Evolutionary conservation across 345 rosid genomes (phyloP).

Genomic region (Microcos paniculata): DNA sequence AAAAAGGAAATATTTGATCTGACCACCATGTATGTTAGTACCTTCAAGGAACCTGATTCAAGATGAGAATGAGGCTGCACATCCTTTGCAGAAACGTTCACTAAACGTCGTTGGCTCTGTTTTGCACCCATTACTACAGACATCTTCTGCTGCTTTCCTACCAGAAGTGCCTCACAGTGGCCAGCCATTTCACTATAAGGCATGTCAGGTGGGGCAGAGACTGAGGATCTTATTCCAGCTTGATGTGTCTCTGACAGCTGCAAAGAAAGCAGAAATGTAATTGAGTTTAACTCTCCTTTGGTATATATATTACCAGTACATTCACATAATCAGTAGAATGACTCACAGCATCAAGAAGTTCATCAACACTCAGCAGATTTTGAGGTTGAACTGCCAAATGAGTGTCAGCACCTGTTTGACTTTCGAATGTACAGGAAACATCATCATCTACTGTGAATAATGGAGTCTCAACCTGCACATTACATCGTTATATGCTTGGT

Average conservation of each 20-base stretch:
- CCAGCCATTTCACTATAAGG: slow-evolving; percentile 71
- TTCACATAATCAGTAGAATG: background rate
- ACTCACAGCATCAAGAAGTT: slow-evolving; percentile 62
- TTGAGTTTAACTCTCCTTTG: background rate
- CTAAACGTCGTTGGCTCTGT: slow-evolving; percentile 33
- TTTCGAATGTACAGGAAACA: slow-evolving; percentile 33
- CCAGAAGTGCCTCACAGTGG: slow-evolving; percentile 65
- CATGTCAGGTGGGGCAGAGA: slow-evolving; percentile 52
- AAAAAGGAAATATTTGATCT: background rate
- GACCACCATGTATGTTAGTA: background rate
- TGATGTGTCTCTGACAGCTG: slow-evolving; percentile 64
- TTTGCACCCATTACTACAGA: slow-evolving; percentile 43
- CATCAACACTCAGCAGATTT: slow-evolving; percentile 53
- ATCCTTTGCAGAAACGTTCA: slow-evolving; percentile 22
- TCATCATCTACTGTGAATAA: slow-evolving; percentile 38
- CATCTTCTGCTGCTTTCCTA: slow-evolving; percentile 72
- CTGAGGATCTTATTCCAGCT: slow-evolving; percentile 51
- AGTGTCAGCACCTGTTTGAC: slow-evolving; percentile 33
- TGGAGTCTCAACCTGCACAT: slow-evolving; percentile 43
- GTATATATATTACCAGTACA: background rate
- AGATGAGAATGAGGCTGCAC: slow-evolving; percentile 15
- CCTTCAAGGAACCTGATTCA: slow-evolving; percentile 19
- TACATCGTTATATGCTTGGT: background rate
- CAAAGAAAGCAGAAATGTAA: background rate
- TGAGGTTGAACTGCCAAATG: slow-evolving; percentile 29